Base-by-base conservation (phyloP, 805 yeast species). In the Kuraishia piskuri region DNA sequence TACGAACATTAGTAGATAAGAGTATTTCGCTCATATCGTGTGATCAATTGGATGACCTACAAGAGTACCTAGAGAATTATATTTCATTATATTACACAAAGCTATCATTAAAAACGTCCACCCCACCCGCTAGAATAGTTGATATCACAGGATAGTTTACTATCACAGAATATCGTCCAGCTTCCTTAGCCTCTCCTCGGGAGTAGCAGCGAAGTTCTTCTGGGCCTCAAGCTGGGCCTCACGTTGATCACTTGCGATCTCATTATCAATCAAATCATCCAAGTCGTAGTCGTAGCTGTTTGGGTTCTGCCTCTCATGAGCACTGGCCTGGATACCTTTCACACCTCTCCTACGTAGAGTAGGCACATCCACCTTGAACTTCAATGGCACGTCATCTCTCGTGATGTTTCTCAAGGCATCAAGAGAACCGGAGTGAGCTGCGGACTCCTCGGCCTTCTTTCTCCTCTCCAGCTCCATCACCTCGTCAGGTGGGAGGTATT, bases 231-330 rank as follows among this genome's bases (percentile, higher is more conserved):
- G 22, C 25, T 36, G 48, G n/a, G 54, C 50, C 53, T 61, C 51
- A 25, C 51, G 25, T 46, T 50, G 53, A 44, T 69, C 73, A 4
- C 58, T 60, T 22, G 53, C 59, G 12, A 59, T 53, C 53, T 70
- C 73, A 47, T 70, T 68, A 21, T 66, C 60, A 25, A 78, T 76
- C 50, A 78, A 63, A 14, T 77, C 80, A 55, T 78, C 74, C 24
- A 78, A 58, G 55, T 76, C 79, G 55, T 69, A 78, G 58, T 78
- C 82, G 61, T 67, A 78, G 2, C 57, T 62, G 56, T 74, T 71
- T 7, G 80, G 80, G 58, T 76, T 74, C 2, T 60, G 54, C 17
- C 40, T 31, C 40, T 31, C 40, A 7, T 31, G 40, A n/a, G 40
- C 7, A n/a, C 17, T 31, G n/a, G 14, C 40, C n/a, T 31, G 9